These are phyloP conservation scores for Stylosanthes scabra DNA, from an alignment of 331 rosid genomes.

Conservation along the genomic window DNA sequence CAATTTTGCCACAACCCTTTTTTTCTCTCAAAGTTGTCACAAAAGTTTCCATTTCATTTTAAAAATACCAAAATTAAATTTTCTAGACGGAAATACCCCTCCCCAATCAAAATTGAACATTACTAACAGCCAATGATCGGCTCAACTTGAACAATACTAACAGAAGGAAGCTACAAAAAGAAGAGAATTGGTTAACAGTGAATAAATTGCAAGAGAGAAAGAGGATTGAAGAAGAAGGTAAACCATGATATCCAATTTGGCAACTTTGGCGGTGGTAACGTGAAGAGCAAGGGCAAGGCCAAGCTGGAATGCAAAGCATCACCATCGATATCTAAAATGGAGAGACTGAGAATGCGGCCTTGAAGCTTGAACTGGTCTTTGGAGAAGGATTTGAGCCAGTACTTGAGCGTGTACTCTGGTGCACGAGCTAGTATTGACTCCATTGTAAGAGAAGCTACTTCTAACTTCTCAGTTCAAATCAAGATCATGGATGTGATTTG, in stretches of 20 bases:
- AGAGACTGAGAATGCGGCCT: slow-evolving; percentile 87
- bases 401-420: slow-evolving; percentile 92
- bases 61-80: no score
- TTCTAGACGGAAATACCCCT: no score
- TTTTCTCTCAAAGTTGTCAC: no score
- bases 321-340: slow-evolving; percentile 85
- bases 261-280: slow-evolving; percentile 84
- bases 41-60: no score
- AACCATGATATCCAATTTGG: slow-evolving; percentile 83
- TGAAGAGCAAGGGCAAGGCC: slow-evolving; percentile 89
- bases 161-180: slow-evolving; percentile 75
- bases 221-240: neutral
- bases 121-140: slow-evolving; percentile 83
- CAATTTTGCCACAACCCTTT: no score
- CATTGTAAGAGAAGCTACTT: slow-evolving; percentile 23
- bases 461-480: neutral
- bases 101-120: no score
- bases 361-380: slow-evolving; percentile 93
- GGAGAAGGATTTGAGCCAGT: slow-evolving; percentile 93
- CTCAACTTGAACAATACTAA: slow-evolving; percentile 84
- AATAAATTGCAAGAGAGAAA: neutral
- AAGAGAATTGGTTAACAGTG: no score
- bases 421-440: slow-evolving; percentile 88
- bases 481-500: slow-evolving; percentile 28
- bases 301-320: slow-evolving; percentile 93